These are phyloP conservation scores for Prototheca cutis DNA, from an alignment of 163 green algal species.

Conservation along the genomic window DNA sequence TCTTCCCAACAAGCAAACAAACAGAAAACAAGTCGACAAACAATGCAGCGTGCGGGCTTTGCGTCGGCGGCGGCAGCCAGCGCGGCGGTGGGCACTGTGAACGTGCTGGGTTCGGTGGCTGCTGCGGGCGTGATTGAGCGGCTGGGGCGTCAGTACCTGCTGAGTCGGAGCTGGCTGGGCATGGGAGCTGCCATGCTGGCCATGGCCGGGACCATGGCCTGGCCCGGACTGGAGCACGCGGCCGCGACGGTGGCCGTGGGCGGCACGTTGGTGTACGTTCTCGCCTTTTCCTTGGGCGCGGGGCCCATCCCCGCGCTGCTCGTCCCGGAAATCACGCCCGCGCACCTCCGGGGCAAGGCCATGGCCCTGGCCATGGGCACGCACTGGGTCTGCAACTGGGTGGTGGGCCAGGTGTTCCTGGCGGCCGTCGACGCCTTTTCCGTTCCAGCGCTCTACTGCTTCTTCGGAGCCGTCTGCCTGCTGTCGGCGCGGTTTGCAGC, in stretches of 20 bases:
- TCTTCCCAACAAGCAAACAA: too few relatives aligned
- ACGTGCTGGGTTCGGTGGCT: slow-evolving; percentile 85
- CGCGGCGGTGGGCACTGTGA: slow-evolving; percentile 75
- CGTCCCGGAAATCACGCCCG: slow-evolving; percentile 78
- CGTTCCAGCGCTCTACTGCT: slow-evolving; percentile 50
- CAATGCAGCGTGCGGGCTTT: slow-evolving; percentile 72
- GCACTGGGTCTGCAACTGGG: slow-evolving; percentile 96
- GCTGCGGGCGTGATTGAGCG: slow-evolving; percentile 76
- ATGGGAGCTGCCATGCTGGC: slow-evolving; percentile 52
- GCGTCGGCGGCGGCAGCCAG: slow-evolving; percentile 64
- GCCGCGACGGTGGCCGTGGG: slow-evolving; percentile 51
- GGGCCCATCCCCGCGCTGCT: slow-evolving; percentile 86
- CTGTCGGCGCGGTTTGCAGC: not conserved
- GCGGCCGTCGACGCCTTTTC: slow-evolving; percentile 46
- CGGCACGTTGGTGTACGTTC: slow-evolving; percentile 83
- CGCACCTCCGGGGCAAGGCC: slow-evolving; percentile 59
- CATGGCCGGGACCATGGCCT: slow-evolving; percentile 66
- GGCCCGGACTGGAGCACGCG: slow-evolving; percentile 20
- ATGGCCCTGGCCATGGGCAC: slow-evolving; percentile 71
- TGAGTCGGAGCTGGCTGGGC: slow-evolving; percentile 56
- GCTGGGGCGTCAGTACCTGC: slow-evolving; percentile 73
- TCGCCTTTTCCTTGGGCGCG: slow-evolving; percentile 81
- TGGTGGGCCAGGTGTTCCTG: slow-evolving; percentile 89
- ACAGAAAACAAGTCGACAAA: not conserved
- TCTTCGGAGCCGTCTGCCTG: slow-evolving; percentile 60